These are phyloP conservation scores for Fusarium duplospermum DNA, from an alignment of 2,329 filamentous ascomycete species.

Conservation along the genomic window DNA sequence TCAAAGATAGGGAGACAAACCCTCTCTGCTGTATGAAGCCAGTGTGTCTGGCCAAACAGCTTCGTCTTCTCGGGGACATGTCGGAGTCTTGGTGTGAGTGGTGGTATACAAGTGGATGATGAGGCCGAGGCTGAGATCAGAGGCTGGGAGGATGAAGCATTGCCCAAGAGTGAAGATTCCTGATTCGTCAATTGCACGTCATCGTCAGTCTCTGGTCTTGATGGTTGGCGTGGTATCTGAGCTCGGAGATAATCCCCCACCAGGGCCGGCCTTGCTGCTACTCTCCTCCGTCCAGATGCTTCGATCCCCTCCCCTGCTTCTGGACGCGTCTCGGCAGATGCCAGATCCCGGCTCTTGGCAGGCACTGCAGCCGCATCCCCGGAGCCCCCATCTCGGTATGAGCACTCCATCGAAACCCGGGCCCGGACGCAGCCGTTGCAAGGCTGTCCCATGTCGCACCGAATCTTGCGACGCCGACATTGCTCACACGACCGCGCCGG, in stretches of 20 bases:
- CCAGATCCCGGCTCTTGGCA: background rate
- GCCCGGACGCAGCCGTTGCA: slow-evolving; percentile 41
- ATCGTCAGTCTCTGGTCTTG: background rate
- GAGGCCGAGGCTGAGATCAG: background rate
- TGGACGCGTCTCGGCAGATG: background rate
- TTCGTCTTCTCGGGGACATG: slow-evolving; percentile 44
- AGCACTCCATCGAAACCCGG: slow-evolving; percentile 38
- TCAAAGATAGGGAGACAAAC: background rate
- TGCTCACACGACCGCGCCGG: slow-evolving; percentile 43
- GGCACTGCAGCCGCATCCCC: background rate
- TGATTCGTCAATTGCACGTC: background rate
- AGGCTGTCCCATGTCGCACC: slow-evolving; percentile 38
- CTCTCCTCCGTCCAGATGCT: background rate
- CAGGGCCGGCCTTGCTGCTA: background rate
- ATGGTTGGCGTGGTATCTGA: slow-evolving; percentile 3
- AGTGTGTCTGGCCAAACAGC: slow-evolving; percentile 44
- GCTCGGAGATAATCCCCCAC: slow-evolving; percentile 22
- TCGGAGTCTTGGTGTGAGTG: slow-evolving; percentile 38
- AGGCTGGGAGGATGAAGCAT: background rate
- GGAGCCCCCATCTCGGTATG: slow-evolving; percentile 37
- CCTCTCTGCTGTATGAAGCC: slow-evolving; percentile 44
- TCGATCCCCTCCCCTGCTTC: slow-evolving; percentile 4
- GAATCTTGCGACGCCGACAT: slow-evolving; percentile 42
- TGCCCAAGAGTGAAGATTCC: background rate
- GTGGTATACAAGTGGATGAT: slow-evolving; percentile 32